phyloP scores from a whole-genome alignment of 2,329 filamentous ascomycete genomes.

The Hymenoscyphus fraxineus region DNA sequence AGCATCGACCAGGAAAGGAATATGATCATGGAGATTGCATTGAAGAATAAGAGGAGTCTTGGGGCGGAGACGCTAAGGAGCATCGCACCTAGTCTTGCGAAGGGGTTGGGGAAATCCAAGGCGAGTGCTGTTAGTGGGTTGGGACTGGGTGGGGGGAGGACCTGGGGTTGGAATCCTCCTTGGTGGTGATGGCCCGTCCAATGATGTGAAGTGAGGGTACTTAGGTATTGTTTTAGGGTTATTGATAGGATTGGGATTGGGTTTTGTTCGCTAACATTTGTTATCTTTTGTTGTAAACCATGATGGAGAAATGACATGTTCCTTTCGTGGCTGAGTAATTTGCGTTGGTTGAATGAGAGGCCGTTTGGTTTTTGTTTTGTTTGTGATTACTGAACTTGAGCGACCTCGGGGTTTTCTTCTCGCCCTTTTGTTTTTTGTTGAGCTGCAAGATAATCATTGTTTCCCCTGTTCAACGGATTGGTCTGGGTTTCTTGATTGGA shows the following conservation, averaged over 20 bases:
- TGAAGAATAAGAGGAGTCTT: constrained; percentile 28
- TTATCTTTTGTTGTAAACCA: not conserved
- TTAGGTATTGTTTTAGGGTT: not conserved
- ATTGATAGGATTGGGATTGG: not conserved
- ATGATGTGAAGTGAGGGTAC: not conserved
- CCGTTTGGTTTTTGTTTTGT: not conserved
- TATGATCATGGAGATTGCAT: constrained; percentile 23
- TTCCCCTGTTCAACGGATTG: not conserved
- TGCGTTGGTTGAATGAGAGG: not conserved
- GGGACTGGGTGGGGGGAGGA: constrained; percentile 16
- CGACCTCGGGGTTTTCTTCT: not conserved
- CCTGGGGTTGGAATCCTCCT: constrained; percentile 21
- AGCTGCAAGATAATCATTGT: not conserved
- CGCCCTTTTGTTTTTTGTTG: not conserved
- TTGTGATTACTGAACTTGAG: constrained; percentile 6
- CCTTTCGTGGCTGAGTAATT: not conserved
- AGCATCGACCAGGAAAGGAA: constrained; percentile 19
- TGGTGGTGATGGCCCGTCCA: constrained; percentile 17
- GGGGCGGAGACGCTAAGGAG: constrained; percentile 26
- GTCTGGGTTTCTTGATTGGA: not conserved
- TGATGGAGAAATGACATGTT: not conserved
- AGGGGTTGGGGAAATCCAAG: constrained; percentile 13
- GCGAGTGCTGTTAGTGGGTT: constrained; percentile 13
- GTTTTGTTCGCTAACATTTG: not conserved
- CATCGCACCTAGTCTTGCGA: constrained; percentile 24